Conservation (phyloP, 2,329 filamentous ascomycete genomes). For the Fusarium subglutinans region DNA sequence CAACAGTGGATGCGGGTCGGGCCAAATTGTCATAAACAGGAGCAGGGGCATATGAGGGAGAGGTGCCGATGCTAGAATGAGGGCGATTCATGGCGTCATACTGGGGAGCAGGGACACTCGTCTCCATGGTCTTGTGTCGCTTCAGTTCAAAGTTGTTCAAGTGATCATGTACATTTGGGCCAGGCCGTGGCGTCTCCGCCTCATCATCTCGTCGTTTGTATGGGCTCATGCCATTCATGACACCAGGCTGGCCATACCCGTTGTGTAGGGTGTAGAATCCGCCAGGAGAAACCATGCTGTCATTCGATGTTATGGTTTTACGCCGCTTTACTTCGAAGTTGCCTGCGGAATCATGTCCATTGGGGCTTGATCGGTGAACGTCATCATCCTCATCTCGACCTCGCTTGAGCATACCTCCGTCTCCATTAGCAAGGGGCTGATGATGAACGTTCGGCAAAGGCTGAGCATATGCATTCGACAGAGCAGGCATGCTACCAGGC, state of each 20-base stretch:
- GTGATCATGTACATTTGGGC: constrained; percentile 56
- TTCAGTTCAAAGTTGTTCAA: constrained; percentile 71
- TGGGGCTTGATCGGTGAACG: constrained; percentile 50
- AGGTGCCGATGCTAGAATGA: constrained; percentile 55
- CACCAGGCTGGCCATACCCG: constrained; percentile 27
- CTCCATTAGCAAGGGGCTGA: constrained; percentile 65
- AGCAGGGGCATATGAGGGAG: constrained; percentile 29
- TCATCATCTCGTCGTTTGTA: constrained; percentile 67
- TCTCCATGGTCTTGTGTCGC: constrained; percentile 80
- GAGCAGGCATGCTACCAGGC: constrained; percentile 62
- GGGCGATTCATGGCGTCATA: constrained; percentile 63
- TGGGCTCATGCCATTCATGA: constrained; percentile 68
- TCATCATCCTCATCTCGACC: constrained; percentile 65
- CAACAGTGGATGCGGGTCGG: constrained; percentile 22
- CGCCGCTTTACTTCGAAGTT: constrained; percentile 78
- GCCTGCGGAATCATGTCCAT: constrained; percentile 46
- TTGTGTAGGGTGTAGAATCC: constrained; percentile 21
- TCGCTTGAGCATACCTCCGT: constrained; percentile 56
- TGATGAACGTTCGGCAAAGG: constrained; percentile 51
- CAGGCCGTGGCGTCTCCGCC: constrained; percentile 67
- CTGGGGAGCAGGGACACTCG: constrained; percentile 58
- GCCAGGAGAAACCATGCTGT: constrained; percentile 13
- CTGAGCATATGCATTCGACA: constrained; percentile 71
- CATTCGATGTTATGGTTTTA: constrained; percentile 68
- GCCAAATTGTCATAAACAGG: constrained; percentile 17